Conservation (phyloP, 2,329 filamentous ascomycete genomes). For the Cercospora canescens region DNA sequence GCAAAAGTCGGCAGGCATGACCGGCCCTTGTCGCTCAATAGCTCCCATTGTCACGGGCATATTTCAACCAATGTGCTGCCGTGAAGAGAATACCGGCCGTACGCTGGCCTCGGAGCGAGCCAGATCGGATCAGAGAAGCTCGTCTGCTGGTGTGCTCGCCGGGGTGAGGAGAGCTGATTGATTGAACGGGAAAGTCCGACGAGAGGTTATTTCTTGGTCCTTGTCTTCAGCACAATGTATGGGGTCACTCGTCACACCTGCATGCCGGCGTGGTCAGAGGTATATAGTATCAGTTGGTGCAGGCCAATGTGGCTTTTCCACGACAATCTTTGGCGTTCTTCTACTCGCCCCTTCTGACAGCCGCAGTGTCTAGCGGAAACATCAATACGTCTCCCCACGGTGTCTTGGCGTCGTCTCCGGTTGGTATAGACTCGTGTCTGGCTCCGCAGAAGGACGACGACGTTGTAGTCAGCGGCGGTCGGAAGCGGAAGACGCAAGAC, state of each 20-base stretch:
- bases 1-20: conserved; percentile 52
- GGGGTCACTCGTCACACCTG: neutral
- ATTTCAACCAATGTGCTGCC: neutral
- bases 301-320: too few relatives aligned
- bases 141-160: neutral
- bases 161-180: neutral
- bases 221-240: neutral
- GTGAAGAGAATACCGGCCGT: neutral
- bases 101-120: neutral
- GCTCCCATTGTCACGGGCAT: neutral
- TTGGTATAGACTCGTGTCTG: neutral
- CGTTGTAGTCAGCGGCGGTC: neutral
- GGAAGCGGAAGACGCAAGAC: neutral
- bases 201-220: neutral
- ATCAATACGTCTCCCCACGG: too few relatives aligned
- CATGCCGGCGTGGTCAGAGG: too few relatives aligned
- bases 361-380: too few relatives aligned
- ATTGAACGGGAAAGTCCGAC: neutral
- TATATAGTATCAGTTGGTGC: too few relatives aligned
- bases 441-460: neutral
- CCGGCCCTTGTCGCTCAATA: neutral
- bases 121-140: neutral
- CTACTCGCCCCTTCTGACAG: too few relatives aligned
- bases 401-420: neutral
- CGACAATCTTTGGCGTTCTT: too few relatives aligned